Base-by-base conservation (phyloP, 2,329 filamentous ascomycete genomes). In the Herpomyces periplanetae region DNA sequence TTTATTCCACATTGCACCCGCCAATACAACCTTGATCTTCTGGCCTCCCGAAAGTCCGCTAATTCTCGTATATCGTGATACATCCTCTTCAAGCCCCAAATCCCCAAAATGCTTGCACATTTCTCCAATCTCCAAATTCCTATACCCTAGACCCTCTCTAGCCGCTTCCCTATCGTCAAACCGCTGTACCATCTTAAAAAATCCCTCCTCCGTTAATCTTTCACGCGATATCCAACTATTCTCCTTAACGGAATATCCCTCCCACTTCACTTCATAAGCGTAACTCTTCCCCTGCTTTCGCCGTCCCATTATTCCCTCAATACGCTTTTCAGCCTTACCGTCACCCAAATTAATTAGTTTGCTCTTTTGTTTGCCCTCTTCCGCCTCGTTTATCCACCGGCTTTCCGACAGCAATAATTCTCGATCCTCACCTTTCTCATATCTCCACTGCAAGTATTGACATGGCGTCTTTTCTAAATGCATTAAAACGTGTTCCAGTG, bases 241-340 rank as follows among this genome's bases (percentile, higher is more conserved):
- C 51, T 63, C 47, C 49, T 91, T 96, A 24, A 80, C 80, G 9
- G 91, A 49, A 40, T 69, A 54, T 27, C 56, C 51, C 25, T 61
- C 45, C 80, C 80, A 96, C 53, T 91, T 88, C 52, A 88, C 57
- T 47, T 91, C 75, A 35, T 91, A 91, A 48, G 88, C 73, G 54
- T 85, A 88, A 15, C 62, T 65, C 56, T 96, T 96, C 60, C 96
- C 91, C 47, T 56, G 88, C 47, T 96, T 96, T 37, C 88, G 73
- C 30, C 80, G 64, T 48, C 80, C 80, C 30, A 96, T 84, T 11
- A 96, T 49, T 8, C 64, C 48, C 38, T 96, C 80, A 19, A 96
- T 47, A 34, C 65, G 64, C 26, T 62, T 55, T 10, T 48, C 40
- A 6, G 68, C 62, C 31, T 57, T 63, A 30, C 75, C 75, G 29